Conservation (phyloP, 345 rosid species). For the Arabidopsis arenosa region DNA sequence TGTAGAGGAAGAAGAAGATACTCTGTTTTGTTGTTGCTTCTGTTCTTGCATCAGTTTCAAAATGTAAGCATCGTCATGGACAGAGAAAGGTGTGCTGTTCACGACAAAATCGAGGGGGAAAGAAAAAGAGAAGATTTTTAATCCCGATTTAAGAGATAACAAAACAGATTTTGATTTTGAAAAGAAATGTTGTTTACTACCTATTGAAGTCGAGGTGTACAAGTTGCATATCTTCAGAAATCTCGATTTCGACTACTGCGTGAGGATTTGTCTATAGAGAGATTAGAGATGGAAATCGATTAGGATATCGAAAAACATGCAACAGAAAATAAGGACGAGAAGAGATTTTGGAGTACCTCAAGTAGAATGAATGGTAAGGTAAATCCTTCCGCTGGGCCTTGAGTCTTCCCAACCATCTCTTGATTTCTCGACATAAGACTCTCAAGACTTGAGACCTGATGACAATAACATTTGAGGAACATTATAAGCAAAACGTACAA, state of each 20-base stretch:
- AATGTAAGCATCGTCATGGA: slow-evolving; percentile 52
- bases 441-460: slow-evolving; percentile 52
- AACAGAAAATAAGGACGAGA: background rate
- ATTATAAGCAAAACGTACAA: slow-evolving; percentile 12
- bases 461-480: background rate
- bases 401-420: slow-evolving; percentile 42
- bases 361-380: slow-evolving; percentile 54
- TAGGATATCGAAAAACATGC: background rate
- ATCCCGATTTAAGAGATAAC: slow-evolving; percentile 7
- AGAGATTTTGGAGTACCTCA: slow-evolving; percentile 41
- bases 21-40: slow-evolving; percentile 42
- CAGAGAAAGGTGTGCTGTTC: slow-evolving; percentile 50
- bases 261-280: slow-evolving; percentile 50
- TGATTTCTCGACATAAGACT: slow-evolving; percentile 47
- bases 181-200: slow-evolving; percentile 31
- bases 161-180: background rate
- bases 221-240: slow-evolving; percentile 60
- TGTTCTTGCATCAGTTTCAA: slow-evolving; percentile 48
- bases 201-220: slow-evolving; percentile 62
- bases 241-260: slow-evolving; percentile 61
- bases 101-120: background rate
- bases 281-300: slow-evolving; percentile 1
- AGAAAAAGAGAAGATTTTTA: background rate
- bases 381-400: slow-evolving; percentile 48
- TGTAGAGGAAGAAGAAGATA: slow-evolving; percentile 43